A percentile compares a stretch with the other conserved stretches of the same genome.
phyloP scores from a whole-genome alignment of 2,329 filamentous ascomycete genomes.

The Dactylellina parvicollis region DNA sequence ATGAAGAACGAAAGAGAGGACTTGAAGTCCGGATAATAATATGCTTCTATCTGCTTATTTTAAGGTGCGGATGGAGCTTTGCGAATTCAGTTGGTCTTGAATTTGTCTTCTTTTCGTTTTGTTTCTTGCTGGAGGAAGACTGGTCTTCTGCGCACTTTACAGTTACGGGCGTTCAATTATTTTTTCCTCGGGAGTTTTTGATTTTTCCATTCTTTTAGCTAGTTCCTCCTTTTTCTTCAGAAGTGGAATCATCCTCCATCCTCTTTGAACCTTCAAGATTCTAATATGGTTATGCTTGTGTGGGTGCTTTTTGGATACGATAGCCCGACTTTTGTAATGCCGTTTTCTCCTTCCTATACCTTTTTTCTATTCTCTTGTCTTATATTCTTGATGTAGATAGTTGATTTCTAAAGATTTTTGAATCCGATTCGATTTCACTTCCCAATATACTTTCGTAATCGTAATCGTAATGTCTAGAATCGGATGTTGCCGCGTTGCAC shows the following conservation, averaged over 20 bases:
- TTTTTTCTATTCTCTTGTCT: neutral
- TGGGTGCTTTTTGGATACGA: too few relatives aligned
- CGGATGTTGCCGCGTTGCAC: slow-evolving; percentile 18
- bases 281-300: too few relatives aligned
- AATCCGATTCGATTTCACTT: neutral
- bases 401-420: neutral
- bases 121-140: slow-evolving; percentile 23
- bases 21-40: neutral
- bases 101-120: neutral
- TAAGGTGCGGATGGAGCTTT: neutral
- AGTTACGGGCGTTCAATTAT: slow-evolving; percentile 2
- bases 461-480: too few relatives aligned
- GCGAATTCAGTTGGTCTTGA: neutral
- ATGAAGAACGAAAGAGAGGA: neutral
- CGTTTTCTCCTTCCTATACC: neutral
- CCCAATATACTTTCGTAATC: too few relatives aligned
- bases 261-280: too few relatives aligned
- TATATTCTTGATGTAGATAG: neutral
- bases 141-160: slow-evolving; percentile 9
- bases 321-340: slow-evolving; percentile 1
- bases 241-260: neutral
- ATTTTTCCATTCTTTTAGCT: neutral
- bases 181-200: neutral
- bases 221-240: neutral
- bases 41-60: slow-evolving; percentile 2